A percentile compares a stretch with the other conserved stretches of the same genome.
Evolutionary conservation across 768 basidiomycete genomes (phyloP).

Genomic region (Trametes villosa): DNA sequence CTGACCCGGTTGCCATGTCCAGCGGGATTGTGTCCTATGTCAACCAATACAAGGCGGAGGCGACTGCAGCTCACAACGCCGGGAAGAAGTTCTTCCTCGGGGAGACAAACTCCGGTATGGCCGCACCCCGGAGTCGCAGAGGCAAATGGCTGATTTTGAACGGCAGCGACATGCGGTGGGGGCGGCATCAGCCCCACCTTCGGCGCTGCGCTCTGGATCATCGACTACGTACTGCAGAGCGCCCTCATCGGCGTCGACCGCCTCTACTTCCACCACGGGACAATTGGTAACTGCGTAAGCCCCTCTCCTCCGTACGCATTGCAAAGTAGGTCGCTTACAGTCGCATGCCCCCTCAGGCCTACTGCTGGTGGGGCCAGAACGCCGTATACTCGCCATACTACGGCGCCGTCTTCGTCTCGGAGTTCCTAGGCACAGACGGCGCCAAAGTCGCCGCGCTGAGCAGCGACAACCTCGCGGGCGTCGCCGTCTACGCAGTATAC

Average conservation of each 20-base stretch:
- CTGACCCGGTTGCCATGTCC: not conserved
- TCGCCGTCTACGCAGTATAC: constrained; percentile 40
- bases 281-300: constrained; percentile 44
- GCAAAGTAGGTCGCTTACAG: not conserved
- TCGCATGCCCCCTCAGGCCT: constrained; percentile 32
- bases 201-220: constrained; percentile 46
- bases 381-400: constrained; percentile 43
- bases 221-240: constrained; percentile 45
- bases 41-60: constrained; percentile 38
- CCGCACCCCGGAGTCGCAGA: not conserved
- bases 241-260: constrained; percentile 41
- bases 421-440: constrained; percentile 41
- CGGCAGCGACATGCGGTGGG: constrained; percentile 44
- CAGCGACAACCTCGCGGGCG: constrained; percentile 33
- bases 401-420: constrained; percentile 43
- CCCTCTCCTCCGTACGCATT: not conserved
- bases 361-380: constrained; percentile 45
- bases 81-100: constrained; percentile 43
- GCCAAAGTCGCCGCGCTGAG: constrained; percentile 40
- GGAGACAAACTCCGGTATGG: constrained; percentile 46
- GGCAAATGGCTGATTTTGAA: not conserved
- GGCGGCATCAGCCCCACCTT: constrained; percentile 47
- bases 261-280: constrained; percentile 48
- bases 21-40: constrained; percentile 44
- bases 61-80: constrained; percentile 36